phyloP scores from a whole-genome alignment of 2,329 filamentous ascomycete species.

The Arthrobotrys sinensis region DNA sequence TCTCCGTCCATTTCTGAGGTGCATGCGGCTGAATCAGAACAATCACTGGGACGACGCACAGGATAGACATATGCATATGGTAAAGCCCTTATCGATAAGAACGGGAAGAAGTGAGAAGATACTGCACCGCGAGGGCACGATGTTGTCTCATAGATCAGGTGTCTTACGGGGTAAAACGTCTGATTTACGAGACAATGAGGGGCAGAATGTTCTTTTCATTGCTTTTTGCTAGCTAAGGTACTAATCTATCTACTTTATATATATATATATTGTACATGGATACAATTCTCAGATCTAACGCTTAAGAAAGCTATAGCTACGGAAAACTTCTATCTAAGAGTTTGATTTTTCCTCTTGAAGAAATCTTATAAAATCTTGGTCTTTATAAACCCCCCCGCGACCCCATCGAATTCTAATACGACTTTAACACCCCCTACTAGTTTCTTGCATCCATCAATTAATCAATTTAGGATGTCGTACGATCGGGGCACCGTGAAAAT shows the following conservation, averaged over 20 bases:
- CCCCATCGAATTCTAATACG: no score
- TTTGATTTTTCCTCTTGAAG: neutral
- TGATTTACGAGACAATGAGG: constrained; percentile 60
- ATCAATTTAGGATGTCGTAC: no score
- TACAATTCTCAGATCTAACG: neutral
- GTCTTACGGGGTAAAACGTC: constrained; percentile 60
- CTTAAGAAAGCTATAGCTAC: neutral
- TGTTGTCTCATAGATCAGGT: constrained; percentile 61
- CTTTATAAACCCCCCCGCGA: no score
- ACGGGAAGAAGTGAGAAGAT: constrained; percentile 27
- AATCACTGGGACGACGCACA: neutral
- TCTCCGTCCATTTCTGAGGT: neutral
- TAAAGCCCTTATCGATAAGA: constrained; percentile 28
- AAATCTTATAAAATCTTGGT: no score
- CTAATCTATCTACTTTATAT: neutral
- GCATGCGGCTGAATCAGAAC: neutral
- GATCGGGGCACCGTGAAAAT: no score
- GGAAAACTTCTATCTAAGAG: neutral
- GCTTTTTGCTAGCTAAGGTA: constrained; percentile 17
- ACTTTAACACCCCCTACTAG: no score
- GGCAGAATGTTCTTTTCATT: constrained; percentile 37
- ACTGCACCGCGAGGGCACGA: constrained; percentile 31
- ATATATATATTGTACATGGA: neutral
- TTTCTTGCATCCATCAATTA: no score
- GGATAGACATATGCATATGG: constrained; percentile 7